Base-by-base conservation (phyloP, 257 asterid species). In the Nicotiana knightiana region DNA sequence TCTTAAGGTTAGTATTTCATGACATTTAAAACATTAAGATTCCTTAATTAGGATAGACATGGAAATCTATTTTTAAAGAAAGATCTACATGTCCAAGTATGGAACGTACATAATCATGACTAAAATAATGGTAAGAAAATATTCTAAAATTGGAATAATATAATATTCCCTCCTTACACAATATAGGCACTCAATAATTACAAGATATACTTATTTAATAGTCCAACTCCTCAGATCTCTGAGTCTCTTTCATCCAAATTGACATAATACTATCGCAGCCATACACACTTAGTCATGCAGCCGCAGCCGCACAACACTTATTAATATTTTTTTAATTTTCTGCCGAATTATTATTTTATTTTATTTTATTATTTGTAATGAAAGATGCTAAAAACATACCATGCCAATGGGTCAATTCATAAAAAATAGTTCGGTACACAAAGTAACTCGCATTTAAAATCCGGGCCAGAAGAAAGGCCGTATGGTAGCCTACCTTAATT, bases 381-480 rank as follows among this genome's bases (percentile, higher is more conserved):
- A 67, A 39, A 39, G 21, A 37, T n/a, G 21, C 58, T 39, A 39
- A 39, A 37, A 39, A n/a, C 0, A 11, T 11, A 70, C 46, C 21
- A 43, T 39, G 21, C 59, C 78, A 68, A 68, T 11, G n/a, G 18
- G 21, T 4, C 2, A 71, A 46, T 17, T 43, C 51, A 43, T 43
- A 9, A 43, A 43, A 43, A 43, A 2, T 43, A 43, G 3, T 9
- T 0, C 1, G 3, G 3, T 43, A 12, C 12, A 43, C 0, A 0
- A 43, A 43, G 3, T 2, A 43, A 8, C 0, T 0, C 10, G 48
- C 10, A 1, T 39, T 39, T 6, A 6, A 0, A 1, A 0, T 37
- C 1, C 8, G 43, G 46, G 2, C 6, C 3, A 0, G 0, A 0
- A 9, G 0, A 39, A 39, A 10, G 10, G 0, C 48, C 10, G 48